Percentiles rank a stretch among this genome's conserved stretches.
Conservation (phyloP, 768 basidiomycete species). For the Cystobasidium tubakii region DNA sequence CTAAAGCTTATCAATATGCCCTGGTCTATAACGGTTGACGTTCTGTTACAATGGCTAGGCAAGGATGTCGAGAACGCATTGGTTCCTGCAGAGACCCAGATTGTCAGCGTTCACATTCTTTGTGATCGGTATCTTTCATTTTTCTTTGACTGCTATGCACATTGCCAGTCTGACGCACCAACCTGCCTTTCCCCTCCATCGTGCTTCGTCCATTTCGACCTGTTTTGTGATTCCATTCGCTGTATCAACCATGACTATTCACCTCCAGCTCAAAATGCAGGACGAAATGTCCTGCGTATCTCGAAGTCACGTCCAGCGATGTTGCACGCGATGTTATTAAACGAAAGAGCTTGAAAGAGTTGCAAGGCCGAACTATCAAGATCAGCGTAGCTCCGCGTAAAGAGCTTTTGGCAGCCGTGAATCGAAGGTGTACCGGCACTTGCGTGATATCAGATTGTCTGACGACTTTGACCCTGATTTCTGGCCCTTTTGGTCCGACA, state of each 20-base stretch:
- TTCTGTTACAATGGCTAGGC: conserved; percentile 11
- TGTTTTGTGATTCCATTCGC: too few species aligned
- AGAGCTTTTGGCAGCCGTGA: conserved; percentile 5
- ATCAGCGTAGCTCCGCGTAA: neutral
- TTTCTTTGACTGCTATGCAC: neutral
- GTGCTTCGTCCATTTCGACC: neutral
- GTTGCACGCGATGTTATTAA: conserved; percentile 4
- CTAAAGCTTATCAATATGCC: conserved; percentile 22
- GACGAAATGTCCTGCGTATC: conserved; percentile 23
- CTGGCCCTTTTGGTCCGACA: too few species aligned
- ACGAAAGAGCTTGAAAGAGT: neutral
- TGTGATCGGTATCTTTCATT: conserved; percentile 22
- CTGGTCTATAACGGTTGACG: neutral
- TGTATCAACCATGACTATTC: too few species aligned
- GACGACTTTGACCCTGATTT: too few species aligned
- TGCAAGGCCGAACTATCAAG: neutral
- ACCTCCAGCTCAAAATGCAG: conserved; percentile 25
- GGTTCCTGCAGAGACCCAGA: neutral
- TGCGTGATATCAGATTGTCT: too few species aligned
- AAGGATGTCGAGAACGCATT: neutral
- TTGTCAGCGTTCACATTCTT: conserved; percentile 24
- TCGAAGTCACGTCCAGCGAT: neutral
- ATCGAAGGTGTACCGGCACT: neutral
- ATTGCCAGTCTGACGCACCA: neutral
- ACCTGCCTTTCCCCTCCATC: neutral